These are phyloP conservation scores for Sugiyamaella pinicola DNA, from an alignment of 1,139 yeast species.

Conservation along the genomic window DNA sequence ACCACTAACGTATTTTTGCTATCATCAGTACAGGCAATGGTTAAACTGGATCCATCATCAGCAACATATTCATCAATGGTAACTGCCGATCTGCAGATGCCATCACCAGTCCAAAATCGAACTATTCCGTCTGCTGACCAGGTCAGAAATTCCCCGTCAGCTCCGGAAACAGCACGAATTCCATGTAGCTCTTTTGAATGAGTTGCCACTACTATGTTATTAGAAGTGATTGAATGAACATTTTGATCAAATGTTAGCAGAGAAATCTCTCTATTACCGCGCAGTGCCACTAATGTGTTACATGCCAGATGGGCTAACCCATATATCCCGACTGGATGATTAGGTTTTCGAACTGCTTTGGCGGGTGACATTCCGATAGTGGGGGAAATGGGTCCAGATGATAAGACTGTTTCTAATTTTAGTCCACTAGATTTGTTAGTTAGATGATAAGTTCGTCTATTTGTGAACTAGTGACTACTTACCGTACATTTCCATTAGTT, in stretches of 20 bases:
- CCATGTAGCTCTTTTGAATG: conserved; percentile 29
- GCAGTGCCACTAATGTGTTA: conserved; percentile 11
- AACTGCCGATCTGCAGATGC: conserved; percentile 25
- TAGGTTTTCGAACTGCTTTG: not conserved
- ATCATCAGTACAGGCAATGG: conserved; percentile 23
- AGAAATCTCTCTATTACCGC: conserved; percentile 21
- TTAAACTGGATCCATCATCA: conserved; percentile 21
- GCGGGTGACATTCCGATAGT: not conserved
- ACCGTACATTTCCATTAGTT: conserved; percentile 19
- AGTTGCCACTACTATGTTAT: conserved; percentile 10
- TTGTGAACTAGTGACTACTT: not conserved
- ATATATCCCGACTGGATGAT: conserved; percentile 5
- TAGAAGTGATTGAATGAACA: not conserved
- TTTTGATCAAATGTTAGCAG: not conserved
- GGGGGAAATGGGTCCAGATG: conserved; percentile 19
- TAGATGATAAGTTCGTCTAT: not conserved
- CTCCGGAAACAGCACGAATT: conserved; percentile 23
- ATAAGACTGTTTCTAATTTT: conserved; percentile 21
- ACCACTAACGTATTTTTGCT: conserved; percentile 20
- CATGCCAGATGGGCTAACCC: conserved; percentile 1
- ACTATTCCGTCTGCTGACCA: conserved; percentile 37
- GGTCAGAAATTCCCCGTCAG: conserved; percentile 30
- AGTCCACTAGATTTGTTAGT: conserved; percentile 10
- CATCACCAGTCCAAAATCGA: conserved; percentile 30
- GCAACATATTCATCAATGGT: not conserved